Evolutionary conservation across 2,329 filamentous ascomycete genomes (phyloP), one percentile per base, ranked within the genome.

Genomic region (Colletotrichum graminicola): DNA sequence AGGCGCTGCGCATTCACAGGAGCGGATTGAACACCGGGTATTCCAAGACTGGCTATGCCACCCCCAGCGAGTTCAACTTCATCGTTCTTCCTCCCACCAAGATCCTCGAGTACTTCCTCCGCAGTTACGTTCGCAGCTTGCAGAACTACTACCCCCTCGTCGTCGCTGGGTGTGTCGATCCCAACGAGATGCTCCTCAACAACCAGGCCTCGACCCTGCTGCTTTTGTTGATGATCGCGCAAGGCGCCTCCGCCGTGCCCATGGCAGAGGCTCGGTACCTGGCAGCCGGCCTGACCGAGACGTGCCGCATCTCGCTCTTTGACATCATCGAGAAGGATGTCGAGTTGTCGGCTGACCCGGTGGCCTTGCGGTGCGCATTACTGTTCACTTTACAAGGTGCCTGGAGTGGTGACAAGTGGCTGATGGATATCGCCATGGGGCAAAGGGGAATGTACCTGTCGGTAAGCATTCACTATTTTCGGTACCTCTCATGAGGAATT

Each of bases 351-450:
- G 87, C 89, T 1, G 90, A 93, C 76, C 88, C 89, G 0, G 86
- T 89, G 3, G 88, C 91, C 0, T 83, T 93, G 55, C 87, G 90
- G 49, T 90, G 90, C 59, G 91, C 91, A 0, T 82, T 93, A 16
- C 85, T 93, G 3, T 92, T 92, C 77, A 92, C 89, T 1, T 86
- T 91, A 1, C 85, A 92, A 34, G 91, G 90, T 10, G 90, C 90
- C 1, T 93, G 91, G 91, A 92, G 91, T 77, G 91, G 91, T 56
- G 91, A 93, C 79, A 93, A 93, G 80, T 93, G 91, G 90, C 89
- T 92, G 74, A 93, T 93, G 91, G 91, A 93, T 76, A 92, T 93
- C 74, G 88, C 90, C 52, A 92, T 93, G 90, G 91, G 91, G 39
- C 91, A 93, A 79, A 86, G 90, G 59, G 90, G 90, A 68, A 93